A percentile compares a stretch with the other conserved stretches of the same genome.
Evolutionary conservation across 495 filamentous ascomycete genomes (phyloP).

Genomic region (Glutinoglossum americanum): DNA sequence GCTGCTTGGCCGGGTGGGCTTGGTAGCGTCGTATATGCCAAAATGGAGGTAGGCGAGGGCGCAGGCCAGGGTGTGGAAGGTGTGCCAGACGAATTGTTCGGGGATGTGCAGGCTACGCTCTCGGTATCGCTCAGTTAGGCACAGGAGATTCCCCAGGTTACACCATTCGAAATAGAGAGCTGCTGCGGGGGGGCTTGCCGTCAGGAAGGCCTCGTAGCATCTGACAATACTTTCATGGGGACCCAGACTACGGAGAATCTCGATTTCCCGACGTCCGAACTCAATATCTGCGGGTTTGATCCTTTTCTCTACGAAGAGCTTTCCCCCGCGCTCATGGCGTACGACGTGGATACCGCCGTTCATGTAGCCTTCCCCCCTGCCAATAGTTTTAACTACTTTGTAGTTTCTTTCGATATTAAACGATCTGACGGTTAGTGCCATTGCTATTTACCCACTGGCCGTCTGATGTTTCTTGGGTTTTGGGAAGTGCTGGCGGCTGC

Average conservation of each 20-base stretch:
- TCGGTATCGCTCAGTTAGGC: background rate
- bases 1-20: background rate
- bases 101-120: background rate
- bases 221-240: background rate
- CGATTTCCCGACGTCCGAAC: background rate
- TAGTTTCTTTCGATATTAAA: background rate
- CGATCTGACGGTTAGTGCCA: background rate
- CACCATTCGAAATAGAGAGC: background rate
- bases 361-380: background rate
- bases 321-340: background rate
- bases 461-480: background rate
- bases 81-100: background rate
- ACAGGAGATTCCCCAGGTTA: background rate
- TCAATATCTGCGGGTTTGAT: background rate
- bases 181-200: background rate
- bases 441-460: background rate
- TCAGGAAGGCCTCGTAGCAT: background rate
- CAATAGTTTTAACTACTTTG: background rate
- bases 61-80: background rate
- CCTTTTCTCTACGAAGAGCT: background rate
- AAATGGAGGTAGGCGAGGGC: background rate
- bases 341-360: background rate
- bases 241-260: background rate
- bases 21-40: background rate
- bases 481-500: background rate